Conservation (phyloP, 345 rosid species). For the Syzygium aqueum region DNA sequence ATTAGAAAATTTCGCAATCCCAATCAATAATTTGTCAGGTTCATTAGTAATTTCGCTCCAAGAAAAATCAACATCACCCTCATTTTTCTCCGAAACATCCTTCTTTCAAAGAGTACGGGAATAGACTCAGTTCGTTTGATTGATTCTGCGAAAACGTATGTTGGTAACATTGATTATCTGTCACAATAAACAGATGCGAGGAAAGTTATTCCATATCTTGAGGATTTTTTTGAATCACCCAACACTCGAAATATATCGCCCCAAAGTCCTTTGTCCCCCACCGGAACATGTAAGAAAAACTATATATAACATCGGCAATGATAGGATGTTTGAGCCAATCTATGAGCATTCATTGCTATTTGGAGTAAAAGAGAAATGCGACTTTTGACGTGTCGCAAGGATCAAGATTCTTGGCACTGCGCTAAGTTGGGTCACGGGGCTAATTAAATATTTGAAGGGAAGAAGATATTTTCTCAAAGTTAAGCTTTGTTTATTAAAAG, state of each 20-base stretch:
- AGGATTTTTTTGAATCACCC: neutral
- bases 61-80: no score
- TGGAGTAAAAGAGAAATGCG: neutral
- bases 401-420: neutral
- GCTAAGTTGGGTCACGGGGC: neutral
- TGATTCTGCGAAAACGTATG: rapidly evolving
- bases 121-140: rapidly evolving
- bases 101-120: no score
- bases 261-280: neutral
- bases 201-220: neutral
- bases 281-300: neutral
- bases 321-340: neutral
- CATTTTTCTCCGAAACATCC: no score
- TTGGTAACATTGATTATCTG: neutral
- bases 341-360: neutral
- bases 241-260: neutral
- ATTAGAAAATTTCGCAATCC: neutral
- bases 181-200: neutral
- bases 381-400: neutral
- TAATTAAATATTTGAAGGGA: neutral
- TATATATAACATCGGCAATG: neutral
- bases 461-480: neutral
- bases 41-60: no score
- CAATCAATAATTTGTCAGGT: neutral
- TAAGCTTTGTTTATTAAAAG: neutral